Percentiles rank a stretch among this genome's conserved stretches.
Evolutionary conservation across 2,329 filamentous ascomycete genomes (phyloP).

Genomic region (Fusarium solani-melongenae): DNA sequence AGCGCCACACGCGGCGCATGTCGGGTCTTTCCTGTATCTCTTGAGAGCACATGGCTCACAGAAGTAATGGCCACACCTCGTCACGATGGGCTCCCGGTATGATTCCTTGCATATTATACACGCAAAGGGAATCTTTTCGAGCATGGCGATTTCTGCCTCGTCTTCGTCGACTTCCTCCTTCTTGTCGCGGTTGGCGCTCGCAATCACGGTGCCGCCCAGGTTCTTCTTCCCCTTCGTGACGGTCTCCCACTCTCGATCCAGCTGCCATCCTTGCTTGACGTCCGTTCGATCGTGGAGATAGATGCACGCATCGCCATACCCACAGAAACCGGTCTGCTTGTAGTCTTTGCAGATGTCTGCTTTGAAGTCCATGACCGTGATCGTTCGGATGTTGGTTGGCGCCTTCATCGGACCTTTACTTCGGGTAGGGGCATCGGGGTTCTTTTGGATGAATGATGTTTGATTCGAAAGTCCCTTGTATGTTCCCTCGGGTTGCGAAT

Average conservation of each 20-base stretch:
- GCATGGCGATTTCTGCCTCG: constrained; percentile 73
- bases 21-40: constrained; percentile 86
- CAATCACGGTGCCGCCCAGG: constrained; percentile 69
- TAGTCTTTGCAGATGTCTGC: constrained; percentile 93
- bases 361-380: constrained; percentile 90
- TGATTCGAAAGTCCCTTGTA: constrained; percentile 83
- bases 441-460: constrained; percentile 81
- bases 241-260: constrained; percentile 94
- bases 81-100: constrained; percentile 85
- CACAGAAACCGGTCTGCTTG: constrained; percentile 73
- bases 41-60: constrained; percentile 90
- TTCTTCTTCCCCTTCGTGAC: constrained; percentile 78
- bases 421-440: constrained; percentile 76
- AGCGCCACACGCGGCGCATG: constrained; percentile 85
- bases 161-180: constrained; percentile 52
- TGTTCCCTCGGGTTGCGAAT: constrained; percentile 67
- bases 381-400: constrained; percentile 87
- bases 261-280: constrained; percentile 92
- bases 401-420: constrained; percentile 89
- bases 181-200: constrained; percentile 64
- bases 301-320: constrained; percentile 66
- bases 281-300: constrained; percentile 81
- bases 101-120: constrained; percentile 86
- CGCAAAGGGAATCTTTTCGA: constrained; percentile 88
- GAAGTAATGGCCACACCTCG: constrained; percentile 95